phyloP scores from a whole-genome alignment of 345 rosid genomes.

The Eucalyptus microcorys region DNA sequence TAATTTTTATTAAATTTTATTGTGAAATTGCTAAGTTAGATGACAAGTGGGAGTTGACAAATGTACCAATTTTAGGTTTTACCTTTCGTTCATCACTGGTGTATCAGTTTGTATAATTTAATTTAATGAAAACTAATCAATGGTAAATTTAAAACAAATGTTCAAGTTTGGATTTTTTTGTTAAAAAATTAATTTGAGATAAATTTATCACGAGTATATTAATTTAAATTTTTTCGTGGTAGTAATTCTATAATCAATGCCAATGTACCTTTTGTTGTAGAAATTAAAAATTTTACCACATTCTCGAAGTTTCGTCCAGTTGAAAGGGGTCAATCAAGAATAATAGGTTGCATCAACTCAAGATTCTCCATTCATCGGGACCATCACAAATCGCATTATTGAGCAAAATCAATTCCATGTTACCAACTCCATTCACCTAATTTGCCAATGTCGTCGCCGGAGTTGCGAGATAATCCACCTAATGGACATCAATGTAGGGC shows the following conservation, averaged over 20 bases:
- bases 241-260: background rate
- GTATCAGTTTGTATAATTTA: too few relatives aligned
- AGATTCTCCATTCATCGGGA: background rate
- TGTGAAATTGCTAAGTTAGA: too few relatives aligned
- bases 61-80: too few relatives aligned
- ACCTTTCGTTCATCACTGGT: accelerated
- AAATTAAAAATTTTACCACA: background rate
- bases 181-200: accelerated
- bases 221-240: too few relatives aligned
- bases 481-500: background rate
- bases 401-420: background rate
- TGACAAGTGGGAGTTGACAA: too few relatives aligned
- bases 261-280: background rate
- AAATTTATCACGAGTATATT: too few relatives aligned
- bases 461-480: too few relatives aligned
- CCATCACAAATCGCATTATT: background rate
- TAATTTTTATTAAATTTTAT: too few relatives aligned
- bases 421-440: background rate
- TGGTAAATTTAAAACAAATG: too few relatives aligned
- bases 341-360: background rate
- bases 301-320: background rate
- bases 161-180: too few relatives aligned
- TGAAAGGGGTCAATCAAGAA: accelerated
- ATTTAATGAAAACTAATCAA: too few relatives aligned
- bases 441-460: background rate